Percentiles rank a stretch among this genome's conserved stretches.
Conservation (phyloP, 805 yeast species). For the Candida awuae region DNA sequence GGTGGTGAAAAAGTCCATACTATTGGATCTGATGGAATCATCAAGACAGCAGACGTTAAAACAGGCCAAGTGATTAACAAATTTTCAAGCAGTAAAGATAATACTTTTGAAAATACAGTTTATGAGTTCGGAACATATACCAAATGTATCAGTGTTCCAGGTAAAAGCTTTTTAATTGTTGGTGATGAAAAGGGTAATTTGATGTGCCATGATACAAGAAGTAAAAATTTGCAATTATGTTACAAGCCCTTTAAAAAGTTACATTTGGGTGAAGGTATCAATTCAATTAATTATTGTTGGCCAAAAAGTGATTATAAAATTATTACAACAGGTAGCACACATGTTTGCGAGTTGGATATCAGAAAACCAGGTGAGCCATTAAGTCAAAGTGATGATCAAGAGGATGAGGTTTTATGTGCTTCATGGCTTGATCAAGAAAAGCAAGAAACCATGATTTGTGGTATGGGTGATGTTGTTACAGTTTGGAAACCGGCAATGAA, state of each 20-base stretch:
- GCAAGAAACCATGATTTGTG: constrained; percentile 49
- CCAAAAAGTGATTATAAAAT: constrained; percentile 71
- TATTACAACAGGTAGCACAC: constrained; percentile 74
- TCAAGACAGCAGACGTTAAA: constrained; percentile 63
- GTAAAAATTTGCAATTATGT: constrained; percentile 33
- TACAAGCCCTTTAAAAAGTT: constrained; percentile 40
- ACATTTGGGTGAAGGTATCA: constrained; percentile 75
- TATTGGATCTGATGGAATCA: constrained; percentile 70
- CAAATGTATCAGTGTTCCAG: constrained; percentile 37
- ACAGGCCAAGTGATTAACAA: constrained; percentile 74
- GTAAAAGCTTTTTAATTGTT: constrained; percentile 43
- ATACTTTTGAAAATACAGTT: constrained; percentile 9
- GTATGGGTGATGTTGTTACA: constrained; percentile 83
- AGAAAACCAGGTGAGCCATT: constrained; percentile 52
- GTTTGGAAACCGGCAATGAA: constrained; percentile 74
- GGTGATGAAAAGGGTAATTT: constrained; percentile 70
- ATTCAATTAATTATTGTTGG: constrained; percentile 62
- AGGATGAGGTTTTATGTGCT: constrained; percentile 80
- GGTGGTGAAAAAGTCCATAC: constrained; percentile 54
- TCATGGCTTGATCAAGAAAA: constrained; percentile 56
- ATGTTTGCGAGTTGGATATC: constrained; percentile 68
- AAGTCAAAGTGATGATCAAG: constrained; percentile 77
- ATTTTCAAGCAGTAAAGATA: constrained; percentile 14
- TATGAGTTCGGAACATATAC: constrained; percentile 26
- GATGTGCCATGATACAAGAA: constrained; percentile 51